phyloP scores from a whole-genome alignment of 352 stramenopile genomes.

The Phytophthora sp. region DNA sequence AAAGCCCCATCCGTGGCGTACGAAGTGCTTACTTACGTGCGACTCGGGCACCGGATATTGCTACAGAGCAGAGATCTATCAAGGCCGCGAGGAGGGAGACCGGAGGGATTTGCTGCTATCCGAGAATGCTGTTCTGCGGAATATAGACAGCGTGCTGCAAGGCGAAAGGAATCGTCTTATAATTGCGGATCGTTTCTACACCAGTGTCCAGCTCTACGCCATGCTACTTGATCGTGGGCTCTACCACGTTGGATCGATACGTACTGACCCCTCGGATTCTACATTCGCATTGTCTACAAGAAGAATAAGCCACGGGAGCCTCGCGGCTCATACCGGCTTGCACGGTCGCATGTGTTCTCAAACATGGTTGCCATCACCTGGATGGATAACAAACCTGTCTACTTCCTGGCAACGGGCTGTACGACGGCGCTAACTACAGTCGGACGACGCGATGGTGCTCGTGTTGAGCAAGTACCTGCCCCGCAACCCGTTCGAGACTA shows the following conservation, averaged over 20 bases:
- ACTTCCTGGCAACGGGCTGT: constrained; percentile 5
- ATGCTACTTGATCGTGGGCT: constrained; percentile 9
- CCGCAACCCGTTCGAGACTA: constrained; percentile 6
- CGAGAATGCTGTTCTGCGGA: constrained; percentile 4
- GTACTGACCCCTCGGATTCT: constrained; percentile 1
- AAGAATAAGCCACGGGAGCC: background rate
- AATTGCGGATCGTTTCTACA: constrained; percentile 9
- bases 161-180: constrained; percentile 3
- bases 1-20: constrained; percentile 3
- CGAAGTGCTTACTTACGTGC: constrained; percentile 6
- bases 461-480: background rate
- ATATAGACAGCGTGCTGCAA: constrained; percentile 3
- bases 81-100: background rate
- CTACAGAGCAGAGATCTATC: constrained; percentile 7
- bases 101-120: background rate
- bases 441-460: background rate
- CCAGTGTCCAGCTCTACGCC: constrained; percentile 13
- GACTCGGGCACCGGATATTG: constrained; percentile 1
- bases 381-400: constrained; percentile 10
- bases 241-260: constrained; percentile 12
- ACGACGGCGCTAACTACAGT: constrained; percentile 2
- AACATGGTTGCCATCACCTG: constrained; percentile 2
- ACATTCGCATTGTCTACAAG: constrained; percentile 3
- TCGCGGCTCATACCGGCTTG: background rate
- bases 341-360: background rate